These are phyloP conservation scores for Geranomyces michiganensis DNA, from an alignment of 192 early-diverging fungal genomes.

Conservation along the genomic window DNA sequence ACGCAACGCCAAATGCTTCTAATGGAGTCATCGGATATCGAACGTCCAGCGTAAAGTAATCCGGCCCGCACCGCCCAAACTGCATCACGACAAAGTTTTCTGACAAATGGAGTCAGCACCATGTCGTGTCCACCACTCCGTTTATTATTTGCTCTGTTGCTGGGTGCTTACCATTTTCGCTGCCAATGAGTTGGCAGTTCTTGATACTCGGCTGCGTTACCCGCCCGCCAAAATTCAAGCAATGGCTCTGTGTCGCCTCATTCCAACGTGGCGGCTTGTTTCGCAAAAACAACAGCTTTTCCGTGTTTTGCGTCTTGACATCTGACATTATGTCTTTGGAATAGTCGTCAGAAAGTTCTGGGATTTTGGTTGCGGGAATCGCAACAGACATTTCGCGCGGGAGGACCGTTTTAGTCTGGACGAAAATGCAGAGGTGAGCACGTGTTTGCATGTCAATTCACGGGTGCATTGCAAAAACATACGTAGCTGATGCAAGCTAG, in stretches of 20 bases:
- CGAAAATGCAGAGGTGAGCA: too few relatives aligned
- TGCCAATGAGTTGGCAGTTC: constrained; percentile 62
- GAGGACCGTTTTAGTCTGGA: constrained; percentile 58
- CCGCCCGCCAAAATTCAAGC: constrained; percentile 65
- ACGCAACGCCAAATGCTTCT: constrained; percentile 62
- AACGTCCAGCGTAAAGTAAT: constrained; percentile 61
- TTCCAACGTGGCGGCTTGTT: constrained; percentile 72
- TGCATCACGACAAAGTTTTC: constrained; percentile 58
- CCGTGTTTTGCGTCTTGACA: constrained; percentile 49
- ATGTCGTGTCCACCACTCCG: background rate
- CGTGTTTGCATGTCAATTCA: background rate
- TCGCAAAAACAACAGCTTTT: constrained; percentile 56
- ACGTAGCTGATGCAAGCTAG: constrained; percentile 57
- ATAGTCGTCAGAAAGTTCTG: constrained; percentile 42
- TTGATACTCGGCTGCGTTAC: constrained; percentile 67
- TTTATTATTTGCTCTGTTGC: background rate
- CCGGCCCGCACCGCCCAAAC: constrained; percentile 67
- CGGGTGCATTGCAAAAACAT: constrained; percentile 2
- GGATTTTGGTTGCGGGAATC: constrained; percentile 47
- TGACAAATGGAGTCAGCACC: background rate
- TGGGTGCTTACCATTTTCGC: constrained; percentile 45
- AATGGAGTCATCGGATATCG: constrained; percentile 60
- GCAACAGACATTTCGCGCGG: constrained; percentile 61
- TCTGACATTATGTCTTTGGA: constrained; percentile 61
- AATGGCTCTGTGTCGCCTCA: constrained; percentile 65